These are phyloP conservation scores for Paxillus involutus DNA, from an alignment of 768 basidiomycete species.

Conservation along the genomic window DNA sequence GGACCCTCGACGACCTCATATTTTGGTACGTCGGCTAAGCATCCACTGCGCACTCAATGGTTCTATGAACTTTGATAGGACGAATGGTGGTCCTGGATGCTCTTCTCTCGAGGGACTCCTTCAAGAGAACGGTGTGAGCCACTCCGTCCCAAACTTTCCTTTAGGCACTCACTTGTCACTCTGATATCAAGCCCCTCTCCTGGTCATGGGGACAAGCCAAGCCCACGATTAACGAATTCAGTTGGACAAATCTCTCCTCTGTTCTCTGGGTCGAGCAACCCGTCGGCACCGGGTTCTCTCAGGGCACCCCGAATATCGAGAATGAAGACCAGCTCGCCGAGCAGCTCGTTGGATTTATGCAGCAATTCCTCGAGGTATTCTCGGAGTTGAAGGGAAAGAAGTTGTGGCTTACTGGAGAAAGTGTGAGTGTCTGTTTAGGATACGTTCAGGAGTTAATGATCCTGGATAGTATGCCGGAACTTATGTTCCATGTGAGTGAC, in stretches of 20 bases:
- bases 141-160: slow-evolving; percentile 16
- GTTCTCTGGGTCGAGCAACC: slow-evolving; percentile 81
- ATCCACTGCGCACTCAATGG: neutral
- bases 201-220: slow-evolving; percentile 66
- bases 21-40: slow-evolving; percentile 53
- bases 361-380: slow-evolving; percentile 77
- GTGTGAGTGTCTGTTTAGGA: slow-evolving; percentile 44
- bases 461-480: slow-evolving; percentile 63
- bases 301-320: slow-evolving; percentile 62
- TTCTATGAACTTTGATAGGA: slow-evolving; percentile 41
- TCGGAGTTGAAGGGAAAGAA: slow-evolving; percentile 72
- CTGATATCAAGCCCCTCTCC: slow-evolving; percentile 52
- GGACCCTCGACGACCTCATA: slow-evolving; percentile 69
- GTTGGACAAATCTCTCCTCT: slow-evolving; percentile 81
- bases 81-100: slow-evolving; percentile 80
- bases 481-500: slow-evolving; percentile 56
- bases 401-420: slow-evolving; percentile 70
- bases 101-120: slow-evolving; percentile 73
- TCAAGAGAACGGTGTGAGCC: slow-evolving; percentile 71
- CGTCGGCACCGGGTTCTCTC: slow-evolving; percentile 77
- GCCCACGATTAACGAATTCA: slow-evolving; percentile 62
- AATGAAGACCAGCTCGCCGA: slow-evolving; percentile 59
- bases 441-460: neutral
- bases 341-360: slow-evolving; percentile 56
- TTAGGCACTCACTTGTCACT: slow-evolving; percentile 3